A percentile compares a stretch with the other conserved stretches of the same genome.
phyloP scores from a whole-genome alignment of 768 basidiomycete genomes.

The Saitozyma podzolica region DNA sequence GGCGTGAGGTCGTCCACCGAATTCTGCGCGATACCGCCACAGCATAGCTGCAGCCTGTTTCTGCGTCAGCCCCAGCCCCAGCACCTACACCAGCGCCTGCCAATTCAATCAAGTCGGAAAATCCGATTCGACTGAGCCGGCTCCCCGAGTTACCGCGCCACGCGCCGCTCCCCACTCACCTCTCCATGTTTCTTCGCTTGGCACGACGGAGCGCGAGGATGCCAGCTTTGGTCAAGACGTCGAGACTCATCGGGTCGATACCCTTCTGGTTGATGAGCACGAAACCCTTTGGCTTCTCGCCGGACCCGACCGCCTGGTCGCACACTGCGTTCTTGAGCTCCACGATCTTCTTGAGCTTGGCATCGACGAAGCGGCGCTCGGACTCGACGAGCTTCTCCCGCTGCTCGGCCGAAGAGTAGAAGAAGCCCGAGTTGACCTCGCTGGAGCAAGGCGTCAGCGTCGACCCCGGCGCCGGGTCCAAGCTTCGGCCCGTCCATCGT shows the following conservation, averaged over 20 bases:
- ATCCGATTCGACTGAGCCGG: not conserved
- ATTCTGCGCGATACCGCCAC: slow-evolving; percentile 94
- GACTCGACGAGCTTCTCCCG: slow-evolving; percentile 98
- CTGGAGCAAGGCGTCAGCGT: slow-evolving; percentile 55
- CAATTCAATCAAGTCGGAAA: not conserved
- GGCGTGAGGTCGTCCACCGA: slow-evolving; percentile 95
- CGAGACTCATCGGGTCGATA: slow-evolving; percentile 94
- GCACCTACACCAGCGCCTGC: not conserved
- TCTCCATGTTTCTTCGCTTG: slow-evolving; percentile 98
- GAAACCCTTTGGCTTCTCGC: slow-evolving; percentile 67
- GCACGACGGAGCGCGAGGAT: slow-evolving; percentile 92
- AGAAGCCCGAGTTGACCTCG: slow-evolving; percentile 99
- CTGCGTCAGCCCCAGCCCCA: slow-evolving; percentile 5
- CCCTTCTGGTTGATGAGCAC: slow-evolving; percentile 99
- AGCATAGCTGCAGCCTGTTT: slow-evolving; percentile 80
- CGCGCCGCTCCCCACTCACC: slow-evolving; percentile 58
- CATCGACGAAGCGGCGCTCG: slow-evolving; percentile 89
- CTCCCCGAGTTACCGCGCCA: too few relatives aligned
- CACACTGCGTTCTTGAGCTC: slow-evolving; percentile 95
- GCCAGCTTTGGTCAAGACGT: slow-evolving; percentile 93
- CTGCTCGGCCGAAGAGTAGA: slow-evolving; percentile 97
- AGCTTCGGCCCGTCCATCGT: too few relatives aligned
- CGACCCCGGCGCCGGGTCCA: not conserved
- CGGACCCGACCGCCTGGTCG: slow-evolving; percentile 70
- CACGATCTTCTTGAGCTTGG: slow-evolving; percentile 90